A percentile compares a stretch with the other conserved stretches of the same genome.
Evolutionary conservation across 257 asterid species (phyloP).

Genomic region (Oldenlandia corymbosa): DNA sequence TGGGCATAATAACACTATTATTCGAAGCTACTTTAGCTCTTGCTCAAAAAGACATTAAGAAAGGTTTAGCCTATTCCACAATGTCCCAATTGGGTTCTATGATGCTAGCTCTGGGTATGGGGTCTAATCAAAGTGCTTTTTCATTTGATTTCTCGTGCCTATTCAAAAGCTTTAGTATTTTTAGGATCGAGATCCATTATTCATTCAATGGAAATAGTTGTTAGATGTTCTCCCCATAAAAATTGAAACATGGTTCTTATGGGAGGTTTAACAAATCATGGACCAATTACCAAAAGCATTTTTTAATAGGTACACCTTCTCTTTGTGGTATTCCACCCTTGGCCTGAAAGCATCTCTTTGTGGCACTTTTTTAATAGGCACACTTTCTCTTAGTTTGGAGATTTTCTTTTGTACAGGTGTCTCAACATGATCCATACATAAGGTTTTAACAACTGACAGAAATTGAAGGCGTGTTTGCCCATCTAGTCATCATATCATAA

Average conservation of each 20-base stretch:
- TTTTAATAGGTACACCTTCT: neutral
- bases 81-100: neutral
- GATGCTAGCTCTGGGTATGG: neutral
- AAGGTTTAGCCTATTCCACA: neutral
- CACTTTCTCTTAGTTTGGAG: no score
- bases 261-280: neutral
- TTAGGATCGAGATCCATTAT: neutral
- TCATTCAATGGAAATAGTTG: slow-evolving; percentile 3
- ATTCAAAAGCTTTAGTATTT: neutral
- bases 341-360: no score
- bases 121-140: neutral
- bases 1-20: no score
- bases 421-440: no score
- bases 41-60: neutral
- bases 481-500: no score
- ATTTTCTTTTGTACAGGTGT: no score
- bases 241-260: neutral
- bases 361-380: no score
- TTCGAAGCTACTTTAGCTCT: no score
- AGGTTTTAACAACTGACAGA: no score
- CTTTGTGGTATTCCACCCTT: neutral
- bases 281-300: neutral
- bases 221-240: neutral
- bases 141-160: no score
- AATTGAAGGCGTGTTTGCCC: no score